Percentiles rank a stretch among this genome's conserved stretches.
Conservation (phyloP, 108 stramenopile genomes). For the Mediolabrus comicus region DNA sequence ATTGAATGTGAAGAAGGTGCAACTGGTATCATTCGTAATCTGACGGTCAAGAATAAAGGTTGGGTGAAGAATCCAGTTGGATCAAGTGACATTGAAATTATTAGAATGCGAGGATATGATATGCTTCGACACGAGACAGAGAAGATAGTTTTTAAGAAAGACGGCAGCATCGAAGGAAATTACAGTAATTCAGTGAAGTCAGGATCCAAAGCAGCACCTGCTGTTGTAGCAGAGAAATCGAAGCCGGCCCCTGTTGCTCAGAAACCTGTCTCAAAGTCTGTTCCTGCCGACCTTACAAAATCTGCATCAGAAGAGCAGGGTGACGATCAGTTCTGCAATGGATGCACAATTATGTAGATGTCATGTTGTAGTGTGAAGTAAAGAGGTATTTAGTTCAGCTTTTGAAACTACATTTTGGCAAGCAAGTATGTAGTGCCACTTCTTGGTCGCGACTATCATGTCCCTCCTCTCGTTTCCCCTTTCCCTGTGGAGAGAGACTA, state of each 20-base stretch:
- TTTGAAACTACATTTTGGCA: too few relatives aligned
- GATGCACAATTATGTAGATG: constrained; percentile 8
- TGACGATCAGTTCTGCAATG: constrained; percentile 20
- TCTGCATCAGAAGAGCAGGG: constrained; percentile 24
- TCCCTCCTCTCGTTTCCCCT: too few relatives aligned
- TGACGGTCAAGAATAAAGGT: constrained; percentile 73
- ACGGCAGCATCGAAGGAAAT: constrained; percentile 46
- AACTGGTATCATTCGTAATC: constrained; percentile 52
- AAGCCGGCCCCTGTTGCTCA: background rate
- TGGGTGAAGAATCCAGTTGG: constrained; percentile 53
- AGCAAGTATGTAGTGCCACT: too few relatives aligned
- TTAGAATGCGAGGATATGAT: constrained; percentile 79
- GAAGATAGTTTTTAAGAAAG: constrained; percentile 50
- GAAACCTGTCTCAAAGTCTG: background rate
- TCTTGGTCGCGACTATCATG: too few relatives aligned
- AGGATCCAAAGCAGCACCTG: background rate
- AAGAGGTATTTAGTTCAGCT: background rate
- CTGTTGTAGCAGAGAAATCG: background rate
- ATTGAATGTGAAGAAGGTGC: constrained; percentile 69
- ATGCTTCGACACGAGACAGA: constrained; percentile 46
- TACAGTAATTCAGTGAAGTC: background rate
- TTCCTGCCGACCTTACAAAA: constrained; percentile 19
- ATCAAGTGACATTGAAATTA: constrained; percentile 50
- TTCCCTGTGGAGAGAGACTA: too few relatives aligned
- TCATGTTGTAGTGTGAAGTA: background rate